A percentile compares a stretch with the other conserved stretches of the same genome.
Evolutionary conservation across 495 filamentous ascomycete genomes (phyloP).

Genomic region (Neurospora sp.): DNA sequence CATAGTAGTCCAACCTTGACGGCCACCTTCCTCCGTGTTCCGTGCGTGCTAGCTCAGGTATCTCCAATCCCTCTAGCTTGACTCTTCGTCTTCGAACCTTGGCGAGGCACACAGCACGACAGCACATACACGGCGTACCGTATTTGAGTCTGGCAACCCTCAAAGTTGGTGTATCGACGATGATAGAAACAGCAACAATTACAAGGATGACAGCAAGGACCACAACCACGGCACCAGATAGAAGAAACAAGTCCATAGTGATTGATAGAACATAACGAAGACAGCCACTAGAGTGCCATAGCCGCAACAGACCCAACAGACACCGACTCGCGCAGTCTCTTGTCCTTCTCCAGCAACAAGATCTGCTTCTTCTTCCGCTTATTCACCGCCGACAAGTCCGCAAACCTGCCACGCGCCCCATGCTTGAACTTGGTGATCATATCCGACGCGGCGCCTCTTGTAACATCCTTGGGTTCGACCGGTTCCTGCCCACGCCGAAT

Average conservation of each 20-base stretch:
- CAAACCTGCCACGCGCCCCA: slow-evolving; percentile 64
- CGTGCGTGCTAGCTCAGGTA: background rate
- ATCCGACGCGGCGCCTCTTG: slow-evolving; percentile 74
- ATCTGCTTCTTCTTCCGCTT: slow-evolving; percentile 32
- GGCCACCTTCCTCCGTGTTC: background rate
- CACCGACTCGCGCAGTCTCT: slow-evolving; percentile 42
- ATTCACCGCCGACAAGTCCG: slow-evolving; percentile 38
- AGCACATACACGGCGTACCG: background rate
- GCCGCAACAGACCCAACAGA: slow-evolving; percentile 48
- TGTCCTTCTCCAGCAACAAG: slow-evolving; percentile 31
- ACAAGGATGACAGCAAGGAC: background rate
- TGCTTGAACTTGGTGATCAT: slow-evolving; percentile 88
- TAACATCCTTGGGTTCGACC: slow-evolving; percentile 47
- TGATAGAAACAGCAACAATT: background rate
- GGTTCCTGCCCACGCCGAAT: slow-evolving; percentile 43
- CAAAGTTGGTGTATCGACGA: background rate
- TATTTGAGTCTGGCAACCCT: background rate
- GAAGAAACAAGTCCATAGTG: background rate
- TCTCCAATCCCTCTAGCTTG: background rate
- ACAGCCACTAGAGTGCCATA: background rate
- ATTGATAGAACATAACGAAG: background rate
- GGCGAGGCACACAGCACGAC: background rate
- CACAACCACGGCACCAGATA: background rate
- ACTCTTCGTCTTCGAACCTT: background rate
- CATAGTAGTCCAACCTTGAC: background rate